Base-by-base conservation (phyloP, 192 early-diverging fungal species). In the Podila epigama region DNA sequence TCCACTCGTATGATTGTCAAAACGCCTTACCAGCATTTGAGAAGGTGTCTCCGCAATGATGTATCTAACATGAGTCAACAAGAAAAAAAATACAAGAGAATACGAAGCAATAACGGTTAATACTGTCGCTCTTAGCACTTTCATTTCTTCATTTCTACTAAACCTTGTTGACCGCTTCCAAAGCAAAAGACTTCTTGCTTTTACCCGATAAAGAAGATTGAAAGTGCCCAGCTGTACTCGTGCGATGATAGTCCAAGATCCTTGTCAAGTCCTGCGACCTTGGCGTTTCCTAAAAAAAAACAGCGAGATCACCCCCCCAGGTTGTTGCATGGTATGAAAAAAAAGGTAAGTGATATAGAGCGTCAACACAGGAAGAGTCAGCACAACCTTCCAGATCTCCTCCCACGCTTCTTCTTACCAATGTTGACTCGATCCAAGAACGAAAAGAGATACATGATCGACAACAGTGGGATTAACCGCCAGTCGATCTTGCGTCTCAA, bases 381-480 rank as follows among this genome's bases (percentile, higher is more conserved):
- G 9, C 2, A 6, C 11, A 31, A 28, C 15, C 37, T 32, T 54
- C 20, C 2, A 31, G n/a, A 55, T 16, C 8, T n/a, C 11, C 12
- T 20, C 29, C n/a, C 20, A 2, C 12, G 34, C 65, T 57, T 31
- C 10, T 36, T 28, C 61, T 58, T 78, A 78, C 84, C 82, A 42
- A 91, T 92, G 69, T 92, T 92, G 33, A 88, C 87, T 32, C 92
- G 88, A 58, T 93, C 92, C 25, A 93, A 82, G 51, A 89, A 86
- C 34, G 82, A 82, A 51, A 86, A 90, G n/a, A 93, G 77, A 51
- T 93, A 92, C 5, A 92, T 79, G 10, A 91, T 29, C 28, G 83
- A 81, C 5, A 89, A 78, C 29, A 90, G 80, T 3, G 91, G 90
- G 12, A 91, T 75, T 36, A 92, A 79, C 29, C 89, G 87, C 25